Base-by-base conservation (phyloP, 306 rosid genomes). In the Quercus robur region DNA sequence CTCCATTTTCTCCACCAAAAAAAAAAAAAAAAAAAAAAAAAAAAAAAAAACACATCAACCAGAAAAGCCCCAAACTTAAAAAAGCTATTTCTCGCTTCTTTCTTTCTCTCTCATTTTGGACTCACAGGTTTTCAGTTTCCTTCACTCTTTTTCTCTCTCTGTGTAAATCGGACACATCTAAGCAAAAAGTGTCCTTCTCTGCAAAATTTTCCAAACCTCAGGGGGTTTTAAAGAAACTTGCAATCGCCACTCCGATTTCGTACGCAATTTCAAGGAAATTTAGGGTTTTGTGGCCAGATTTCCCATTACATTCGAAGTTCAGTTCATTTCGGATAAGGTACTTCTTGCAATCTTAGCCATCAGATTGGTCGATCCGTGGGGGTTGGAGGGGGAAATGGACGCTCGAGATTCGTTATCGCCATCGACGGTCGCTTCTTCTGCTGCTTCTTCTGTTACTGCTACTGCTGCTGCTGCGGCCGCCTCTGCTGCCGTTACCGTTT, bases 301-400 rank as follows among this genome's bases (percentile, higher is more conserved):
- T 82, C 11, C 14, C 66, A 74, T 55, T 74, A 13, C 67, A 26
- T 19, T 63, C 17, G 76, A 84, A 83, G 83, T 85, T 55, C 49
- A 58, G 12, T 21, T 23, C 71, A 70, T 76, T 82, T 28, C 46
- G 74, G 84, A 75, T 84, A 78, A 75, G 70, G 80, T 38, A 23
- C 41, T 26, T 28, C 41, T 26, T 28, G 19, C 76, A 67, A 56
- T 56, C 44, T 35, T 21, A 23, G 78, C 78, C 63, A 44, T 81
- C 80, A 44, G 85, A 85, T 92, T 83, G 74, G 75, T 90, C 88
- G 98, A 96, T 96, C 94, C 84, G 80, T 68, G 6, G 62, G 54
- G 54, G 54, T 49, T 49, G 54, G 54, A 10, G 54, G 54, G 54
- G 54, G 72, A 31, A 68, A 93, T 96, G 99, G 97, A 93, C 78